Conservation (phyloP, 2,329 filamentous ascomycete genomes). For the Apiospora sp. region DNA sequence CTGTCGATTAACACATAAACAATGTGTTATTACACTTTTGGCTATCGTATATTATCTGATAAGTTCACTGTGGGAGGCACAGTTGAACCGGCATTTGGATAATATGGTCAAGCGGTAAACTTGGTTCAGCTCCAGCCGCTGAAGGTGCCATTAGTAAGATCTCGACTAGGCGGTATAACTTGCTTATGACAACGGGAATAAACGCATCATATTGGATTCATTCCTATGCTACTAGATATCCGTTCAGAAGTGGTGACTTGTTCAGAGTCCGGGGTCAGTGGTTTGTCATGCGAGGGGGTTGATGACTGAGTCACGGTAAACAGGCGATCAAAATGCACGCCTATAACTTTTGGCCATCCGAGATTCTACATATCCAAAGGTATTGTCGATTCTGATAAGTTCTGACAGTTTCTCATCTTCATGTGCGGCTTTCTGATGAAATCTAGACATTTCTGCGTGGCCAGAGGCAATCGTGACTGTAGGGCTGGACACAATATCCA, state of each 20-base stretch:
- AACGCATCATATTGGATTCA: no score
- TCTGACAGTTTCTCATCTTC: not conserved
- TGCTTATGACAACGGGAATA: not conserved
- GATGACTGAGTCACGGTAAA: not conserved
- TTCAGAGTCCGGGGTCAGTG: not conserved
- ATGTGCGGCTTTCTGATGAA: not conserved
- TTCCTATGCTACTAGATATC: not conserved
- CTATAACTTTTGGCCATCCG: not conserved
- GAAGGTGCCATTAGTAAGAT: not conserved
- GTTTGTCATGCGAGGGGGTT: not conserved
- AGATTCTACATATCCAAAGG: not conserved
- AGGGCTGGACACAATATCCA: not conserved
- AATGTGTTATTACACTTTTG: no score
- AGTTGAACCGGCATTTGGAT: not conserved
- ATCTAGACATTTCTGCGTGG: not conserved
- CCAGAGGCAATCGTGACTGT: not conserved
- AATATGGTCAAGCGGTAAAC: no score
- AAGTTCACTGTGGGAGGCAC: not conserved
- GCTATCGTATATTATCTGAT: not conserved
- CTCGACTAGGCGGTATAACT: not conserved
- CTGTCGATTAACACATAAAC: no score
- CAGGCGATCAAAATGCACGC: not conserved
- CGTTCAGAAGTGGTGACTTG: not conserved
- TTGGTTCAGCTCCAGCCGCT: not conserved
- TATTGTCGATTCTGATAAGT: not conserved